Evolutionary conservation across 495 filamentous ascomycete genomes (phyloP).

Genomic region (Penicillium coprophilum): DNA sequence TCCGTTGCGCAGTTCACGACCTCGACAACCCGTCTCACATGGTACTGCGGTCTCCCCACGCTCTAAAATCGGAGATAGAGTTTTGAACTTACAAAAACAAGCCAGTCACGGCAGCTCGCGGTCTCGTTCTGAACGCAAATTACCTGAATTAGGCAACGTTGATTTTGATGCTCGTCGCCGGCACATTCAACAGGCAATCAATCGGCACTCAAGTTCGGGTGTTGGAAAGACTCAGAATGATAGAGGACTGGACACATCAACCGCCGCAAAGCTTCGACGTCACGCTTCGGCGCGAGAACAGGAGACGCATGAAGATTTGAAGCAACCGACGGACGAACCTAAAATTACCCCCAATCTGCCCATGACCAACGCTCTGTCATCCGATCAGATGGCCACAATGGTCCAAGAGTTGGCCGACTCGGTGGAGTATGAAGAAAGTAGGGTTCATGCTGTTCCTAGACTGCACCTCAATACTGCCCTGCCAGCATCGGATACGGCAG

Average conservation of each 20-base stretch:
- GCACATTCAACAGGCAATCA: conserved; percentile 77
- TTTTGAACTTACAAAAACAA: conserved; percentile 43
- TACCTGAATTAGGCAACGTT: conserved; percentile 63
- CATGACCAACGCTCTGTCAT: conserved; percentile 22
- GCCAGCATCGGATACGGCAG: conserved; percentile 9
- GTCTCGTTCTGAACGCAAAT: conserved; percentile 41
- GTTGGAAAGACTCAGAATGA: conserved; percentile 63
- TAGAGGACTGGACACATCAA: conserved; percentile 45
- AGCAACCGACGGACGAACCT: conserved; percentile 20
- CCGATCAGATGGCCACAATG: conserved; percentile 31
- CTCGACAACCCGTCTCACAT: conserved; percentile 73
- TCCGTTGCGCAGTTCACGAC: conserved; percentile 76
- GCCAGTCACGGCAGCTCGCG: conserved; percentile 32
- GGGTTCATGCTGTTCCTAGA: conserved; percentile 21
- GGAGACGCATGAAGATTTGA: conserved; percentile 35
- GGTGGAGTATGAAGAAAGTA: conserved; percentile 2
- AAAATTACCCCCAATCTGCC: conserved; percentile 24
- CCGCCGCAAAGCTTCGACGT: conserved; percentile 46
- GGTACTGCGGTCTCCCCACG: conserved; percentile 67
- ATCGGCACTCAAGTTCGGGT: conserved; percentile 49
- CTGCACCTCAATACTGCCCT: conserved; percentile 35
- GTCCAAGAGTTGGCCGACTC: conserved; percentile 24
- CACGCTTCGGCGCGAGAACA: conserved; percentile 28
- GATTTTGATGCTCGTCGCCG: conserved; percentile 77
- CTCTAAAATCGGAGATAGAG: conserved; percentile 54